These are phyloP conservation scores for Pholiota conissans DNA, from an alignment of 768 basidiomycete species.

Conservation along the genomic window DNA sequence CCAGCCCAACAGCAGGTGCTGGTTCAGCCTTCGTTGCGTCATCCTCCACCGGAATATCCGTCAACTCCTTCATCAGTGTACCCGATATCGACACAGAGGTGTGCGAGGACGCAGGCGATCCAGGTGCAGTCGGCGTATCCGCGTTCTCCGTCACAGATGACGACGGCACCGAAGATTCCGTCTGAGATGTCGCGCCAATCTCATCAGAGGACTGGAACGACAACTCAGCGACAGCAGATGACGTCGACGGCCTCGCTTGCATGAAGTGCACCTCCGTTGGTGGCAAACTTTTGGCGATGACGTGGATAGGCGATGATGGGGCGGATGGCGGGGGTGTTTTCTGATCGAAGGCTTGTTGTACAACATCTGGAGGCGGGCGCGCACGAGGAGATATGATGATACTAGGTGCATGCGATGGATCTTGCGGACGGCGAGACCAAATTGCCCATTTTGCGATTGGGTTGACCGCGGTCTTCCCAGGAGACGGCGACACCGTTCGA, in stretches of 20 bases:
- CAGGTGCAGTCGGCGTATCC: conserved; percentile 48
- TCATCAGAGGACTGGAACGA: conserved; percentile 6
- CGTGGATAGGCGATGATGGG: conserved; percentile 4
- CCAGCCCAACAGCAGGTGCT: too few relatives aligned
- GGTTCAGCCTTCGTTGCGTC: too few relatives aligned
- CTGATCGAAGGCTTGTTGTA: conserved; percentile 53
- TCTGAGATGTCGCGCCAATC: conserved; percentile 18
- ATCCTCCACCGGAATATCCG: conserved; percentile 14
- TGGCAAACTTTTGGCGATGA: background rate
- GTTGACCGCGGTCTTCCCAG: conserved; percentile 10
- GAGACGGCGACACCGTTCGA: conserved; percentile 4
- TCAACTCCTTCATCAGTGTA: background rate
- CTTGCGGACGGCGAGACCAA: conserved; percentile 70
- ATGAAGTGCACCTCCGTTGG: background rate
- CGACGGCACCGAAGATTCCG: conserved; percentile 37
- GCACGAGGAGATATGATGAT: conserved; percentile 71
- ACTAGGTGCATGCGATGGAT: conserved; percentile 65
- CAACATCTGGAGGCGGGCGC: conserved; percentile 58
- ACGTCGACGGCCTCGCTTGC: background rate
- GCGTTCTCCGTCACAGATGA: conserved; percentile 52
- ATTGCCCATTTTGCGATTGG: conserved; percentile 48
- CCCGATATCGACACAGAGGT: conserved; percentile 49
- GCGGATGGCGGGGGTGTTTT: conserved; percentile 44
- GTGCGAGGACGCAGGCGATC: conserved; percentile 59
- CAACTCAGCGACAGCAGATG: background rate